Conservation (phyloP, 805 yeast species). For the Wickerhamiella kurtzmanii region DNA sequence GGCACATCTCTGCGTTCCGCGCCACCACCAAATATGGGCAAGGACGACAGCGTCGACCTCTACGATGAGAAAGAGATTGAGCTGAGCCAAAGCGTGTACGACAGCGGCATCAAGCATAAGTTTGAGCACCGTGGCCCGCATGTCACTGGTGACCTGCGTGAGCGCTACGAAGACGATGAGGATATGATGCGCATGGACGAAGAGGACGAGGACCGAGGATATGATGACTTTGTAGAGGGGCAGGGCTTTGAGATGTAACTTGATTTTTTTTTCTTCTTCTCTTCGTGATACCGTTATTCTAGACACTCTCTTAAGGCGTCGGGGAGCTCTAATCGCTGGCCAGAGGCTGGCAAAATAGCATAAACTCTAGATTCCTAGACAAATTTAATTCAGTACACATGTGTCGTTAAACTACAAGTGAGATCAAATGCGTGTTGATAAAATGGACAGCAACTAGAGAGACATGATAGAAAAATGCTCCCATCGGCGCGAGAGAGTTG, state of each 20-base stretch:
- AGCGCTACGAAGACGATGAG: slow-evolving; percentile 19
- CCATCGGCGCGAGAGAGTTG: too few relatives aligned
- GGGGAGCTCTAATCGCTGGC: neutral
- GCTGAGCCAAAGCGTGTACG: slow-evolving; percentile 23
- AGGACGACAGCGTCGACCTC: slow-evolving; percentile 25
- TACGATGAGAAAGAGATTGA: slow-evolving; percentile 27
- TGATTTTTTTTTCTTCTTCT: neutral
- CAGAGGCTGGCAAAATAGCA: neutral
- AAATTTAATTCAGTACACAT: too few relatives aligned
- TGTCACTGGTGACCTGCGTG: slow-evolving; percentile 5
- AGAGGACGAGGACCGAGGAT: slow-evolving; percentile 27
- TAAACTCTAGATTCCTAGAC: neutral
- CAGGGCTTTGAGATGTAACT: slow-evolving; percentile 58
- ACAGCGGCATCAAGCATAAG: slow-evolving; percentile 21
- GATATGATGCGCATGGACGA: slow-evolving; percentile 17
- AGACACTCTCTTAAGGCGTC: too few relatives aligned
- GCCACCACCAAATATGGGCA: slow-evolving; percentile 16
- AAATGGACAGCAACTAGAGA: too few relatives aligned
- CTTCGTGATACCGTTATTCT: too few relatives aligned
- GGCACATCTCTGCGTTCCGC: slow-evolving; percentile 8
- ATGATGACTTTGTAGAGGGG: slow-evolving; percentile 66
- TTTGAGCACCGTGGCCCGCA: slow-evolving; percentile 8
- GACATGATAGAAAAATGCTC: too few relatives aligned
- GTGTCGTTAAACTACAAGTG: too few relatives aligned
- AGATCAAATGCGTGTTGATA: too few relatives aligned